Percentiles rank a stretch among this genome's conserved stretches.
phyloP scores from a whole-genome alignment of 2,329 filamentous ascomycete species.

The Phialophora macrospora region DNA sequence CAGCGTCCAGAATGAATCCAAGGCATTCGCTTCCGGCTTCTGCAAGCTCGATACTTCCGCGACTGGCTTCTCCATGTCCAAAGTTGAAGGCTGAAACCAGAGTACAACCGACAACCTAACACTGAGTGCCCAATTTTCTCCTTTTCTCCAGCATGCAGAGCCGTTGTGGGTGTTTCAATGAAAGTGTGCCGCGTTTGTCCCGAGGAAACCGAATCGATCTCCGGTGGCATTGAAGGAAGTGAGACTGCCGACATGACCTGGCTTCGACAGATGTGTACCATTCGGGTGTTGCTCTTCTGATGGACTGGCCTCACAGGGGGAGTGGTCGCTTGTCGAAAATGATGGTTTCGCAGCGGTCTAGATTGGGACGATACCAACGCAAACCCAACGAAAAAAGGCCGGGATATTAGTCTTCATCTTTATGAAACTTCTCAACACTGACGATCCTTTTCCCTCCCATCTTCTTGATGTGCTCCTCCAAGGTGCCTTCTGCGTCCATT shows the following conservation, averaged over 20 bases:
- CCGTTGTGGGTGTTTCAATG: background rate
- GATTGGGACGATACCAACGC: background rate
- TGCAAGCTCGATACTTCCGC: background rate
- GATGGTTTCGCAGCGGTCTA: background rate
- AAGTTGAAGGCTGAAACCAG: background rate
- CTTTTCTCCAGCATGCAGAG: background rate
- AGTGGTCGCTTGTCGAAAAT: background rate
- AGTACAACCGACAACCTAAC: background rate
- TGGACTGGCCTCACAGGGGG: background rate
- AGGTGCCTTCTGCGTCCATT: conserved; percentile 68
- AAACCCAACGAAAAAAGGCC: background rate
- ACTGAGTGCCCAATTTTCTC: background rate
- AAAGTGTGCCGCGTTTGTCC: background rate
- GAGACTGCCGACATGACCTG: background rate
- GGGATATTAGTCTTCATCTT: background rate
- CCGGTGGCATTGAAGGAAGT: background rate
- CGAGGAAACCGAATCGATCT: background rate
- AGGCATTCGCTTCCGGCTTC: background rate
- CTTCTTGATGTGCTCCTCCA: conserved; percentile 72
- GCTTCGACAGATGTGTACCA: background rate
- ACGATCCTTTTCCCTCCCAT: conserved; percentile 71
- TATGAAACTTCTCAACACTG: conserved; percentile 31
- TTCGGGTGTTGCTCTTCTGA: background rate
- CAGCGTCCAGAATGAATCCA: background rate
- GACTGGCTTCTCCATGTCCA: background rate